Base-by-base conservation (phyloP, 257 asterid genomes). In the Leonotis leonurus region DNA sequence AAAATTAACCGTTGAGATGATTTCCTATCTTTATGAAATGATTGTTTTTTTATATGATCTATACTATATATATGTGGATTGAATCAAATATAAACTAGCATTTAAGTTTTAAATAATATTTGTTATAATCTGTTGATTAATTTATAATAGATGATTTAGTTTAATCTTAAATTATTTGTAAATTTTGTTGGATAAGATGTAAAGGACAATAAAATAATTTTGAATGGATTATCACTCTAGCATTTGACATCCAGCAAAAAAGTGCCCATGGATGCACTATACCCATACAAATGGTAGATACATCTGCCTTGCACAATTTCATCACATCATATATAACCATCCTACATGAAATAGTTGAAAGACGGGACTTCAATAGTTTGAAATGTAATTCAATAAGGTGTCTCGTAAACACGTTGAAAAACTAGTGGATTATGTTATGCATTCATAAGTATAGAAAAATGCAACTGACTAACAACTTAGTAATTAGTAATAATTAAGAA, bases 301-400 rank as follows among this genome's bases (percentile, higher is more conserved):
- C 88, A 76, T 89, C 96, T 25, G 99, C 99, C 81, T 87, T 89
- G 87, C 97, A 89, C 79, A 83, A 26, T 74, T 89, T 93, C 99
- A 93, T 93, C 55, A 96, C 99, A 68, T 93, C 99, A 67, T 93
- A 89, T 60, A 93, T 93, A 52, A 96, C 99, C 94, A 93, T 80
- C 64, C 95, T 96, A n/a, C 87, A 77, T 70, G 60, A 33, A 40
- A 53, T 54, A 76, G 51, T 64, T 60, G 11, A 41, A 32, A 56
- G 7, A 24, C n/a, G 41, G 1, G 43, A 3, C 8, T 36, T 62
- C 17, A 64, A 6, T 20, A 27, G 27, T 64, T 40, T 14, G 41
- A 51, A 40, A 12, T 26, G 49, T 55, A 50, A 60, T 17, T 29
- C 20, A 35, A 43, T 12, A 63, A 52, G 33, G 30, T 40, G n/a